Conservation (phyloP, 163 green algal species). For the Coccomyxa subellipsoidea region DNA sequence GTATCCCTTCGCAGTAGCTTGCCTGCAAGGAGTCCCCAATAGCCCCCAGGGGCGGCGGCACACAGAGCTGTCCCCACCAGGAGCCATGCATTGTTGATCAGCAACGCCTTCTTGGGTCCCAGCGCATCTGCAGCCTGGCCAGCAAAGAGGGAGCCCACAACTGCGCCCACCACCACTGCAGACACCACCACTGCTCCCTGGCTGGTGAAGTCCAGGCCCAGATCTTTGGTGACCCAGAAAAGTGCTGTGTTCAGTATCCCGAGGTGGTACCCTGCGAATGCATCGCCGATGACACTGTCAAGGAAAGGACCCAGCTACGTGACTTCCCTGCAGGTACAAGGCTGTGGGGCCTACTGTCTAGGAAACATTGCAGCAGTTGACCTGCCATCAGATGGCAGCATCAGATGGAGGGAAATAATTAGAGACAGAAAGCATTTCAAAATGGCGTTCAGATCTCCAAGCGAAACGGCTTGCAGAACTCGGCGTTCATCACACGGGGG, state of each 20-base stretch:
- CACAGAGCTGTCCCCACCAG: constrained; percentile 20
- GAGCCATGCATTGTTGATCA: constrained; percentile 30
- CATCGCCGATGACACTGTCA: neutral
- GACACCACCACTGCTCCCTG: constrained; percentile 33
- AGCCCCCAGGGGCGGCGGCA: constrained; percentile 10
- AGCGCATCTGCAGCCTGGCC: constrained; percentile 43
- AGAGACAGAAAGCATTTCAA: no score
- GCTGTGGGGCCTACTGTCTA: no score
- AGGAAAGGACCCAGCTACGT: neutral
- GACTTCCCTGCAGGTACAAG: neutral
- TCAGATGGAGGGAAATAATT: no score
- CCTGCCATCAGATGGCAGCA: no score
- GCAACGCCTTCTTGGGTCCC: constrained; percentile 37
- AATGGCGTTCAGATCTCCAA: no score
- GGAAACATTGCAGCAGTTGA: no score
- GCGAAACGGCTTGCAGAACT: neutral
- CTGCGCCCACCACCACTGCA: constrained; percentile 41
- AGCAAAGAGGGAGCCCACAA: constrained; percentile 35
- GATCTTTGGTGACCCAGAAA: constrained; percentile 22
- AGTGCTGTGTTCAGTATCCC: constrained; percentile 51
- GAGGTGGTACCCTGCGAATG: constrained; percentile 41
- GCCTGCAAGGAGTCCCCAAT: constrained; percentile 13
- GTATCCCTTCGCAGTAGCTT: no score
- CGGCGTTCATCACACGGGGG: neutral
- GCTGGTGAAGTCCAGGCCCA: constrained; percentile 28